Percentiles rank a stretch among this genome's conserved stretches.
These are phyloP conservation scores for Wickerhamiella bombiphila DNA, from an alignment of 805 yeast genomes.

Conservation along the genomic window DNA sequence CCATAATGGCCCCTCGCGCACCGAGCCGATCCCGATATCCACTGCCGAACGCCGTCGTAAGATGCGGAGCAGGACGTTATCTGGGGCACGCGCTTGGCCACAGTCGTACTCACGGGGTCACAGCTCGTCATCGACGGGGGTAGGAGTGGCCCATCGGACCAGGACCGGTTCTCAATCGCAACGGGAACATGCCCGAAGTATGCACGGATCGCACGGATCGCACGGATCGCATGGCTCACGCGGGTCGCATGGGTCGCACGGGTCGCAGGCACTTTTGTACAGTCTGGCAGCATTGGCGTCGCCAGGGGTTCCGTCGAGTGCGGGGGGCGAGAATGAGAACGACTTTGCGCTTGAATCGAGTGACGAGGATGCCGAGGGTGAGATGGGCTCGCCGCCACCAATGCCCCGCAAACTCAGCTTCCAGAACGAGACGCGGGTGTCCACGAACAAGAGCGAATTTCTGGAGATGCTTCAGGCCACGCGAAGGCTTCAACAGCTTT, in stretches of 20 bases:
- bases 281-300: too few relatives aligned
- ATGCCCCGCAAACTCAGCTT: constrained; percentile 21
- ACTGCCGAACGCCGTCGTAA: too few relatives aligned
- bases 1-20: too few relatives aligned
- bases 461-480: constrained; percentile 29
- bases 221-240: neutral
- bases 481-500: constrained; percentile 27
- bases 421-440: constrained; percentile 14
- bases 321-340: constrained; percentile 4
- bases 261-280: neutral
- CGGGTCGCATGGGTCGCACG: neutral
- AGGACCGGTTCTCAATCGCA: too few relatives aligned
- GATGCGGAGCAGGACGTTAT: too few relatives aligned
- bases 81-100: too few relatives aligned
- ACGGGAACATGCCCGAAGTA: too few relatives aligned
- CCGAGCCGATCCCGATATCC: too few relatives aligned
- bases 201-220: neutral
- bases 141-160: too few relatives aligned
- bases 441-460: constrained; percentile 24
- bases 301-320: neutral
- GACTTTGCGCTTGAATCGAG: constrained; percentile 14
- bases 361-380: constrained; percentile 14
- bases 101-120: too few relatives aligned
- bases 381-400: constrained; percentile 20
- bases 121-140: too few relatives aligned